Base-by-base conservation (phyloP, 345 rosid genomes). In the Bruguiera parviflora region DNA sequence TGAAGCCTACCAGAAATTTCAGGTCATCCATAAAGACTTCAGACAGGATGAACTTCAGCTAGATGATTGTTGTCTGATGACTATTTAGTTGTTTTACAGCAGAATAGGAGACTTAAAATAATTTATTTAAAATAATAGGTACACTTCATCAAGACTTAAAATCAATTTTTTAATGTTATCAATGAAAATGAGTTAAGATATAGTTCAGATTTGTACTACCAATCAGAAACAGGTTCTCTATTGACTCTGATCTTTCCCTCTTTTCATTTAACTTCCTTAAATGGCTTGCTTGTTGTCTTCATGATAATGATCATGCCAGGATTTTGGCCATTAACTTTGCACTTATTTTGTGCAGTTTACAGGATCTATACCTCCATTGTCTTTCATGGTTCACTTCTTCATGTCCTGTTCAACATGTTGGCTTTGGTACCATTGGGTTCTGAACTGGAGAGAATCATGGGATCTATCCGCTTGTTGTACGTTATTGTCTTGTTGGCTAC, bases 401-500 rank as follows among this genome's bases (percentile, higher is more conserved):
- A 95, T 79, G 91, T 92, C 71, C 57, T 89, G 51, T 92, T 95
- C 88, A 95, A 95, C 88, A 95, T 95, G 92, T 63, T 95, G 90
- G 96, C 99, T 47, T 81, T 92, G 88, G 89, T 92, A 72, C 99
- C 98, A 76, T 78, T 92, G 88, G 96, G 98, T 58, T 88, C 98
- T 15, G 98, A 92, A 78, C 79, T 95, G 72, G 99, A 95, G 90
- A 90, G 96, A 73, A 87, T 95, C 73, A 90, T 90, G 97, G 99
- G 99, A 73, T 95, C 99, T 62, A 71, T 95, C 65, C 92, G 96
- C 57, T 74, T 90, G 80, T 77, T 87, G 39, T 92, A 85, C 89
- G 75, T 84, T 37, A 86, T 84, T 55, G 64, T 88, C 71, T 78
- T 95, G 81, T 77, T 92, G 87, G 96, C 97, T 27, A 81, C 95